phyloP scores from a whole-genome alignment of 768 basidiomycete genomes.

The Trametes meyenii region DNA sequence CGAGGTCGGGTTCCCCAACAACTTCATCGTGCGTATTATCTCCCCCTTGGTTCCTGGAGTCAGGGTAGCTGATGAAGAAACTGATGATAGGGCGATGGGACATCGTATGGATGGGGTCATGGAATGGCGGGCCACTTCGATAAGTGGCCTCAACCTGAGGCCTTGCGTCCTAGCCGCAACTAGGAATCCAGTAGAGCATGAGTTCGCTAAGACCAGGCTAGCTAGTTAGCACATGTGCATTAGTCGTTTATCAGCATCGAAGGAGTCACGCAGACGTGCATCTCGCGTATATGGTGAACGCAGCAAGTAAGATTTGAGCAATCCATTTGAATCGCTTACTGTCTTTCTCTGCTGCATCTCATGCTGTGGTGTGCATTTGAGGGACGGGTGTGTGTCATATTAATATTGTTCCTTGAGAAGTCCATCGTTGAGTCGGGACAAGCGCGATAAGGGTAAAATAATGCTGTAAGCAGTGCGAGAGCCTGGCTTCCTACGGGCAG shows the following conservation, averaged over 20 bases:
- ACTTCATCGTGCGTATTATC: background rate
- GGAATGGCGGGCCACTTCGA: constrained; percentile 25
- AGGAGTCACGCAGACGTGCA: too few relatives aligned
- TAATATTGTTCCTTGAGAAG: background rate
- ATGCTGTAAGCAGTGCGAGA: too few relatives aligned
- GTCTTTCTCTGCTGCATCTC: too few relatives aligned
- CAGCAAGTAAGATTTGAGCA: too few relatives aligned
- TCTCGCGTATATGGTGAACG: too few relatives aligned
- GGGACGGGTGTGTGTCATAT: background rate
- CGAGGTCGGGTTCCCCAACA: constrained; percentile 28
- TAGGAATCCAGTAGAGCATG: background rate
- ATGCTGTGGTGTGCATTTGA: too few relatives aligned
- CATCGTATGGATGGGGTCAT: constrained; percentile 13
- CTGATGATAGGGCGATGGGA: constrained; percentile 22
- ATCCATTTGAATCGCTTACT: too few relatives aligned
- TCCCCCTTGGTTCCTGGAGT: background rate
- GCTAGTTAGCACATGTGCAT: too few relatives aligned
- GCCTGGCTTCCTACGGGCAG: background rate
- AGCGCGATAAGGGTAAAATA: background rate
- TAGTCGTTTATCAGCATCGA: too few relatives aligned
- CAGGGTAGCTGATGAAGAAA: background rate
- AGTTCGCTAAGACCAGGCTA: background rate
- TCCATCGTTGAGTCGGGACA: background rate
- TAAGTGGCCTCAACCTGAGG: constrained; percentile 26
- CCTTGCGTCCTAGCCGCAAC: constrained; percentile 19